Evolutionary conservation across 2,329 filamentous ascomycete genomes (phyloP).

Genomic region (Colletotrichum sublineola): DNA sequence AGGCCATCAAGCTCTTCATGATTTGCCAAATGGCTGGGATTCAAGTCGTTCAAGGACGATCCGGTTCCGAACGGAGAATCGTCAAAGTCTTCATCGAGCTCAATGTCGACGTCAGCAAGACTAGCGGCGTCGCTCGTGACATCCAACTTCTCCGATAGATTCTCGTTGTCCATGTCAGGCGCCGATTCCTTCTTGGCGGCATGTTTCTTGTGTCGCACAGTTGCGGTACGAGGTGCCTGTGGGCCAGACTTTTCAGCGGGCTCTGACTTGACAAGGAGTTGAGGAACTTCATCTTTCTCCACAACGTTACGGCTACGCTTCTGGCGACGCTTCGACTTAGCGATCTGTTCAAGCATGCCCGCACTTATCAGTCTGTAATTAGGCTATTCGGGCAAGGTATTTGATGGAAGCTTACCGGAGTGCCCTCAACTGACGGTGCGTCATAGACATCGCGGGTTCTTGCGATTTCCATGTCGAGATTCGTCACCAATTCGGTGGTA

Average conservation of each 20-base stretch:
- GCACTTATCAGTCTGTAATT: background rate
- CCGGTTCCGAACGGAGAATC: conserved; percentile 7
- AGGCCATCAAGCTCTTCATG: conserved; percentile 24
- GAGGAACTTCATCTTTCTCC: conserved; percentile 2
- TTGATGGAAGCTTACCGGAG: conserved; percentile 58
- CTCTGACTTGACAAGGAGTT: conserved; percentile 29
- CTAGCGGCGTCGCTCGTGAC: conserved; percentile 15
- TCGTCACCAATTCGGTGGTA: conserved; percentile 75
- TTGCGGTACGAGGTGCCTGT: background rate
- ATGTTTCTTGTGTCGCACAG: background rate
- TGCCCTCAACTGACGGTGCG: conserved; percentile 65
- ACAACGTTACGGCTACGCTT: conserved; percentile 4
- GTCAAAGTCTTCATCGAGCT: conserved; percentile 12
- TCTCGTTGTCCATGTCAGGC: conserved; percentile 7
- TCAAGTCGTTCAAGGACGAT: conserved; percentile 1
- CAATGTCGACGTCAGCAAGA: conserved; percentile 1
- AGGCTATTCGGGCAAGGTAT: too few relatives aligned
- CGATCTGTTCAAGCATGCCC: background rate
- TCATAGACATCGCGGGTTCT: conserved; percentile 72
- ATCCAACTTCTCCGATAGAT: conserved; percentile 21
- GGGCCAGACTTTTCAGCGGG: background rate
- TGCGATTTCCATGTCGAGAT: conserved; percentile 63
- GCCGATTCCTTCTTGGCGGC: background rate
- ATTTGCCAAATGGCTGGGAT: conserved; percentile 1
- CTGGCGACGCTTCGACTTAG: conserved; percentile 29